Percentiles rank a stretch among this genome's conserved stretches.
These are phyloP conservation scores for Ehretia macrophylla DNA, from an alignment of 257 asterid genomes.

Conservation along the genomic window DNA sequence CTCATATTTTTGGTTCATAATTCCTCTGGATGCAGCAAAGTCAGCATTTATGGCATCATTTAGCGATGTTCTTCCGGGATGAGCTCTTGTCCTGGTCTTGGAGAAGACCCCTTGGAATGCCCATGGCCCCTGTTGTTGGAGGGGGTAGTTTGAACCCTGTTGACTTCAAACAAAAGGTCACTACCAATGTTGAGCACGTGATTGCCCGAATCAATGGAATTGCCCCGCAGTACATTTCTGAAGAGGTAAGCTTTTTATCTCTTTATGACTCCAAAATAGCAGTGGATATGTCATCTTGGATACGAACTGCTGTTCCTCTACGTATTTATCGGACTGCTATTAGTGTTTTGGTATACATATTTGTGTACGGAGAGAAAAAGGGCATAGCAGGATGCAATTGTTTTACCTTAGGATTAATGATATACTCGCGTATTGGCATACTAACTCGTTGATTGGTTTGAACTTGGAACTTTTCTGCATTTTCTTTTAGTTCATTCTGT, in stretches of 20 bases:
- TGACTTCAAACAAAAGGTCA: constrained; percentile 80
- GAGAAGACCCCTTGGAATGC: constrained; percentile 94
- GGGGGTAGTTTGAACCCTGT: constrained; percentile 68
- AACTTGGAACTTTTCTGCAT: too few species aligned
- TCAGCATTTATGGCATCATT: constrained; percentile 94
- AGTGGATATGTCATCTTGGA: too few species aligned
- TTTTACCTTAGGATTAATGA: too few species aligned
- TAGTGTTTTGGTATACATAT: too few species aligned
- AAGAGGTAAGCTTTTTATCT: constrained; percentile 77
- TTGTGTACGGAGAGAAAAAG: too few species aligned
- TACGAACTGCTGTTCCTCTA: too few species aligned
- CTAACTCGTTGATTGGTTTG: too few species aligned
- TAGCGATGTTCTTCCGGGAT: constrained; percentile 99
- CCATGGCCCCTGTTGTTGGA: constrained; percentile 59
- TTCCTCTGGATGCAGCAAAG: constrained; percentile 61
- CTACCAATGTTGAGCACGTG: constrained; percentile 82
- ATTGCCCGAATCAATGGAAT: constrained; percentile 70
- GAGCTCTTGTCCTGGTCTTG: constrained; percentile 98
- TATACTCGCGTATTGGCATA: too few species aligned
- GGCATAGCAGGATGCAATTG: too few species aligned
- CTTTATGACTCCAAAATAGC: neutral
- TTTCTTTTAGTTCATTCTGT: too few species aligned
- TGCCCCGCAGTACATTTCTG: constrained; percentile 85
- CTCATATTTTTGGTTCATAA: too few species aligned
- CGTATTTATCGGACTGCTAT: too few species aligned